Evolutionary conservation across 179 eudicot species (phyloP).

Genomic region (Dionaea muscipula): DNA sequence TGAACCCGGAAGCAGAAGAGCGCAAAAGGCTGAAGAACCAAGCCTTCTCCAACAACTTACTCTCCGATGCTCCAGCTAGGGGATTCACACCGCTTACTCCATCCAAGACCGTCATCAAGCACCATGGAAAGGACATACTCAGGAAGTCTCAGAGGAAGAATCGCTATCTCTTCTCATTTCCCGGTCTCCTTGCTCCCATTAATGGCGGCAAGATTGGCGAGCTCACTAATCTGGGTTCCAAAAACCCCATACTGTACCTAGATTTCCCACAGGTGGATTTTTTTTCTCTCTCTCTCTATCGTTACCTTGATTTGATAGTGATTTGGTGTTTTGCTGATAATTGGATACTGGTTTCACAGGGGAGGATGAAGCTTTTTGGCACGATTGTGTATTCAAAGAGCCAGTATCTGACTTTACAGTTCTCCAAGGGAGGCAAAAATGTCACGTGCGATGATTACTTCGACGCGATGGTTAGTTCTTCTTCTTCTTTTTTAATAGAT

Average conservation of each 20-base stretch:
- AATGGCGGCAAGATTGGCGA: slow-evolving; percentile 83
- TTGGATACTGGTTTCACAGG: slow-evolving; percentile 26
- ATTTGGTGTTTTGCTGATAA: slow-evolving; percentile 12
- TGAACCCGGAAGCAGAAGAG: slow-evolving; percentile 53
- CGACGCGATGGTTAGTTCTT: slow-evolving; percentile 63
- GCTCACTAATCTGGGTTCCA: slow-evolving; percentile 63
- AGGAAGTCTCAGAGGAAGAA: slow-evolving; percentile 73
- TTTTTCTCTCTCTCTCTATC: neutral
- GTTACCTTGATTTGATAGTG: slow-evolving; percentile 5
- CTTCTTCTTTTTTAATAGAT: neutral
- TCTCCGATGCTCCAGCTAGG: slow-evolving; percentile 37
- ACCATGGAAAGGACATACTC: slow-evolving; percentile 72
- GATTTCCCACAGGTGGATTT: slow-evolving; percentile 59
- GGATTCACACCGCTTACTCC: slow-evolving; percentile 30
- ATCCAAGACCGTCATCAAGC: slow-evolving; percentile 48
- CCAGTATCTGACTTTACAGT: slow-evolving; percentile 79
- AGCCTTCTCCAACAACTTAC: slow-evolving; percentile 30
- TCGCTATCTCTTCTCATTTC: slow-evolving; percentile 65
- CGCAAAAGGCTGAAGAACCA: slow-evolving; percentile 43
- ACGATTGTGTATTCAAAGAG: slow-evolving; percentile 81
- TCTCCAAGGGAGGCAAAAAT: slow-evolving; percentile 79
- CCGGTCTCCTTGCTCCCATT: slow-evolving; percentile 62
- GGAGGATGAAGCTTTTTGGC: slow-evolving; percentile 84
- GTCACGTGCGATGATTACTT: slow-evolving; percentile 86
- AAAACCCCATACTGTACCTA: slow-evolving; percentile 75